Evolutionary conservation across 1,284 basidiomycete species (phyloP).

Genomic region (Apiotrichum akiyoshidainum): DNA sequence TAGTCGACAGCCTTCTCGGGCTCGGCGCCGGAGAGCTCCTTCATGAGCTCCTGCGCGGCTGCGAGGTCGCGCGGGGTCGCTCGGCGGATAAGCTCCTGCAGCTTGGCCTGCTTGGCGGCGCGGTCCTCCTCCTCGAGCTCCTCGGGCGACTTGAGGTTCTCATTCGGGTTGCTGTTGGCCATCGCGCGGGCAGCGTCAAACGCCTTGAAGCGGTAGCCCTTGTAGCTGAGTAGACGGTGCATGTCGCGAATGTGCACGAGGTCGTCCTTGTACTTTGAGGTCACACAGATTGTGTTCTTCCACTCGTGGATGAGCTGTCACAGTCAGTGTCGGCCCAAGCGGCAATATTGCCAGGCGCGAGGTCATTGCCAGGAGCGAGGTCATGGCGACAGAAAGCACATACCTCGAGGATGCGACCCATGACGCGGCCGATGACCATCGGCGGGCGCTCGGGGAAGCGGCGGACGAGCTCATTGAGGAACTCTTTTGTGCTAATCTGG

Average conservation of each 20-base stretch:
- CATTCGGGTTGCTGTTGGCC: slow-evolving; percentile 53
- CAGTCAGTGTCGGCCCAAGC: not conserved
- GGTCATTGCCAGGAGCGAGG: not conserved
- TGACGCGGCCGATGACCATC: slow-evolving; percentile 87
- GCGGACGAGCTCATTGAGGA: slow-evolving; percentile 95
- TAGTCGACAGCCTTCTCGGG: slow-evolving; percentile 93
- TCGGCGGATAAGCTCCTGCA: slow-evolving; percentile 94
- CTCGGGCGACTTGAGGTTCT: slow-evolving; percentile 35
- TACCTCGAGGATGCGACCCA: slow-evolving; percentile 89
- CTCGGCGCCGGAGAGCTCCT: slow-evolving; percentile 88
- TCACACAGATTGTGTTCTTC: slow-evolving; percentile 89
- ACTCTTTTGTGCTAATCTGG: slow-evolving; percentile 98
- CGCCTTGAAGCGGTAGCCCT: slow-evolving; percentile 87
- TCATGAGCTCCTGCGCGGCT: slow-evolving; percentile 97
- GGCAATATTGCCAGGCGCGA: not conserved
- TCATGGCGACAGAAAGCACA: not conserved
- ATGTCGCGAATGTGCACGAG: slow-evolving; percentile 97
- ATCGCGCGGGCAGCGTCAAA: slow-evolving; percentile 54
- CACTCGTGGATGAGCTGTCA: slow-evolving; percentile 70
- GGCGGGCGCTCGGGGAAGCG: slow-evolving; percentile 97
- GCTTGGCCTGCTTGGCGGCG: slow-evolving; percentile 75
- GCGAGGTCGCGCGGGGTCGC: slow-evolving; percentile 93
- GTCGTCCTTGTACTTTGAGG: slow-evolving; percentile 93
- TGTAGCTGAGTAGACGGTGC: slow-evolving; percentile 91
- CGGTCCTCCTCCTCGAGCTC: slow-evolving; percentile 96